A percentile compares a stretch with the other conserved stretches of the same genome.
Conservation (phyloP, 129 eudicot genomes). For the Smallanthus sonchifolius region DNA sequence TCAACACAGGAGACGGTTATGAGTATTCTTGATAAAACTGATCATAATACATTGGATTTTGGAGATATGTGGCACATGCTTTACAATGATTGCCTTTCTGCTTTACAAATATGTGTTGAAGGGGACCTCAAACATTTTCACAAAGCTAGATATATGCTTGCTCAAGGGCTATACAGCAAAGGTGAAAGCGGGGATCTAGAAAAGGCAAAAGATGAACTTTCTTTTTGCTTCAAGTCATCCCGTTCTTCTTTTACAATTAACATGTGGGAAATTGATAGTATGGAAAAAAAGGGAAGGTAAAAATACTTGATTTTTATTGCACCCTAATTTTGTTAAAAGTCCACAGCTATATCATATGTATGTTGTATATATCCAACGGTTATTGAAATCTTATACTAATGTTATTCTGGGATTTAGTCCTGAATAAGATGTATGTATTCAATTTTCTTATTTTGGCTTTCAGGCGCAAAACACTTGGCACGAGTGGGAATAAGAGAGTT, state of each 20-base stretch:
- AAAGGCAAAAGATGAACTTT: conserved; percentile 87
- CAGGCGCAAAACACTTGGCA: conserved; percentile 85
- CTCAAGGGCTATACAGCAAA: conserved; percentile 85
- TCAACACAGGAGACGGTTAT: conserved; percentile 47
- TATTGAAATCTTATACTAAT: neutral
- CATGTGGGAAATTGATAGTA: conserved; percentile 99
- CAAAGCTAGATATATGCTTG: conserved; percentile 95
- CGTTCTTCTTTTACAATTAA: conserved; percentile 92
- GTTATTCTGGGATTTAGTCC: conserved; percentile 4
- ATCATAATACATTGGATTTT: conserved; percentile 29
- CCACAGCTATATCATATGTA: neutral
- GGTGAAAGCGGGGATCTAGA: conserved; percentile 68
- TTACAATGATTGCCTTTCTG: conserved; percentile 89
- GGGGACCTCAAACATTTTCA: conserved; percentile 99
- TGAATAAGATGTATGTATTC: neutral
- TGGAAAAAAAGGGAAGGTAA: conserved; percentile 93
- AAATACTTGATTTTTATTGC: neutral
- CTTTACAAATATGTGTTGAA: conserved; percentile 78
- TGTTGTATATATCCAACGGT: neutral
- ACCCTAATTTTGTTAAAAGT: neutral
- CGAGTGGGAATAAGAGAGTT: conserved; percentile 58
- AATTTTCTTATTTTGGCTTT: conserved; percentile 21
- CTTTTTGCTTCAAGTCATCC: conserved; percentile 94
- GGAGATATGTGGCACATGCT: conserved; percentile 65
- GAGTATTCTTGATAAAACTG: conserved; percentile 35